These are phyloP conservation scores for Diutina catenulata DNA, from an alignment of 1,139 yeast genomes.

Conservation along the genomic window DNA sequence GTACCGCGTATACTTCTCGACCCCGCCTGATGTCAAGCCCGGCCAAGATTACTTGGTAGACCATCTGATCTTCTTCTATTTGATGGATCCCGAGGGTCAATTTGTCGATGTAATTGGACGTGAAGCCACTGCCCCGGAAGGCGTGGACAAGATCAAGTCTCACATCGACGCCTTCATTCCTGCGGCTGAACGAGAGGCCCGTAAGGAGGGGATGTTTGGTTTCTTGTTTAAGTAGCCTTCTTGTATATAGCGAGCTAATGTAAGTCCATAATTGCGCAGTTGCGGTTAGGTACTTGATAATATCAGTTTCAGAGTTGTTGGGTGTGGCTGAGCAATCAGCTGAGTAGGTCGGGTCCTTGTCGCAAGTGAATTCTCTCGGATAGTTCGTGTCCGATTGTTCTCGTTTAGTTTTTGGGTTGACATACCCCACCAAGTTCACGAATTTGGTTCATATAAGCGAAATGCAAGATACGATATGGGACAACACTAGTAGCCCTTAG, in stretches of 20 bases:
- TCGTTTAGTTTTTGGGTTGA: no score
- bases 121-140: constrained; percentile 70
- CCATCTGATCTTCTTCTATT: constrained; percentile 89
- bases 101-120: constrained; percentile 92
- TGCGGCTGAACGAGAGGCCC: constrained; percentile 44
- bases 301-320: no score
- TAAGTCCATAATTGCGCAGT: no score
- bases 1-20: constrained; percentile 87
- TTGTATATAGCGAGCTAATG: constrained; percentile 4
- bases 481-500: no score
- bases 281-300: no score
- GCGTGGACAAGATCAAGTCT: constrained; percentile 64
- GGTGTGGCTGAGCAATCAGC: no score
- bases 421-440: no score
- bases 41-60: constrained; percentile 96
- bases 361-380: no score
- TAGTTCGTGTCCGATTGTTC: no score
- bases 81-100: constrained; percentile 95
- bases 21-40: constrained; percentile 86
- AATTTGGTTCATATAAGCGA: no score
- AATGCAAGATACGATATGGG: no score
- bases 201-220: constrained; percentile 45
- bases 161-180: constrained; percentile 76
- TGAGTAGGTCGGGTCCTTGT: no score
- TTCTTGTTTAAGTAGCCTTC: constrained; percentile 32